Percentiles rank a stretch among this genome's conserved stretches.
Evolutionary conservation across 2,329 filamentous ascomycete genomes (phyloP).

Genomic region (Alternaria solani): DNA sequence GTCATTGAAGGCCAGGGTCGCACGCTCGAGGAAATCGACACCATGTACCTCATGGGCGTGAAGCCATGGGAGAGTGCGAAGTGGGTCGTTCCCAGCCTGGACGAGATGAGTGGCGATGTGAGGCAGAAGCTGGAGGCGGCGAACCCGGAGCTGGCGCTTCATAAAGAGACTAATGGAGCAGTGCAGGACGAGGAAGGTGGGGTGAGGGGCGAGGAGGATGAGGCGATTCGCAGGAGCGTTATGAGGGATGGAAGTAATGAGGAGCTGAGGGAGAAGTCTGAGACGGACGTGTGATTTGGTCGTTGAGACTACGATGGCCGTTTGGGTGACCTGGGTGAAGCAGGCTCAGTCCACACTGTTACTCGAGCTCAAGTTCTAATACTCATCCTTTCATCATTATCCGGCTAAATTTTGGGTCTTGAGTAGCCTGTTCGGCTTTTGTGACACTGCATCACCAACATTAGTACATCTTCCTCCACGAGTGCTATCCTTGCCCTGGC

Average conservation of each 20-base stretch:
- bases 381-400: too few relatives aligned
- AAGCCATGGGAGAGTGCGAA: constrained; percentile 68
- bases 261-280: constrained; percentile 15
- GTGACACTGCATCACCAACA: too few relatives aligned
- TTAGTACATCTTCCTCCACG: neutral
- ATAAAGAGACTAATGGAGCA: constrained; percentile 12
- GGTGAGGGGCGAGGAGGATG: constrained; percentile 11
- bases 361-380: too few relatives aligned
- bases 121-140: constrained; percentile 33
- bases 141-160: constrained; percentile 29
- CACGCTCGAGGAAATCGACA: constrained; percentile 79
- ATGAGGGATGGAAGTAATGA: constrained; percentile 14
- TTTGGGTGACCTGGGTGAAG: constrained; percentile 6
- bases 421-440: too few relatives aligned
- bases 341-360: neutral
- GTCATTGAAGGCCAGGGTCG: constrained; percentile 77
- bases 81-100: constrained; percentile 52
- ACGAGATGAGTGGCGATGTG: constrained; percentile 36
- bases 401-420: too few relatives aligned
- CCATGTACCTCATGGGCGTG: constrained; percentile 59
- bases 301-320: neutral
- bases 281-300: neutral
- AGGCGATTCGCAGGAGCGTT: neutral
- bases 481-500: neutral
- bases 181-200: neutral